Evolutionary conservation across 2,329 filamentous ascomycete genomes (phyloP), one percentile per base, ranked within the genome.

Genomic region (Apiospora koreana): DNA sequence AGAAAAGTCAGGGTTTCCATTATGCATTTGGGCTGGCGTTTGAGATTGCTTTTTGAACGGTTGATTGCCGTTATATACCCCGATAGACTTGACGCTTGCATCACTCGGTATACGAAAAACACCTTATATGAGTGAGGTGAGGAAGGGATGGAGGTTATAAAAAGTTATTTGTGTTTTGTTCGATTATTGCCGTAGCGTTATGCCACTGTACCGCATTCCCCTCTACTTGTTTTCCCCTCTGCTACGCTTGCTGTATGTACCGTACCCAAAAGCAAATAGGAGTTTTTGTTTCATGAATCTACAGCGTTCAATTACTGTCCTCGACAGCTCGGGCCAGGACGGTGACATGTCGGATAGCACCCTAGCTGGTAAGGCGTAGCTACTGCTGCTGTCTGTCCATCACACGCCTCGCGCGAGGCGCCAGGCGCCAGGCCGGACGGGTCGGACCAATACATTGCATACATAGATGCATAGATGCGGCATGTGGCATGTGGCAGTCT

Each of bases 1-100:
- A 43, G 70, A 71, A 71, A 69, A 69, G 64, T 69, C 69, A 48
- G 64, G 43, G 25, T 43, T 69, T 67, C 38, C n/a, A 66, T 71
- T 65, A 50, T 69, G 70, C 70, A 71, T 71, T 45, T 64, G 70
- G 65, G 50, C 54, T 54, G 70, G 70, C 70, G 70, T 71, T 71
- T 35, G 62, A 35, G 43, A 54, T 67, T 67, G 43, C n/a, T 45
- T 69, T 69, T 65, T 38, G n/a, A 43, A 18, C 67, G 64, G 42
- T 66, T 28, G 38, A 45, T 42, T 28, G 23, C 64, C 64, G 54
- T 66, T 66, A 66, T 66, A 66, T 66, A 66, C 64, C 64, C 64
- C 64, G 64, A 43, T 66, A 66, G 64, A 66, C 64, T 45, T 45
- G 64, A 66, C 64, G 64, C 64, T 66, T 66, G 38, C 38, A 42